phyloP scores from a whole-genome alignment of 306 rosid species.

The Lathyrus sativus region DNA sequence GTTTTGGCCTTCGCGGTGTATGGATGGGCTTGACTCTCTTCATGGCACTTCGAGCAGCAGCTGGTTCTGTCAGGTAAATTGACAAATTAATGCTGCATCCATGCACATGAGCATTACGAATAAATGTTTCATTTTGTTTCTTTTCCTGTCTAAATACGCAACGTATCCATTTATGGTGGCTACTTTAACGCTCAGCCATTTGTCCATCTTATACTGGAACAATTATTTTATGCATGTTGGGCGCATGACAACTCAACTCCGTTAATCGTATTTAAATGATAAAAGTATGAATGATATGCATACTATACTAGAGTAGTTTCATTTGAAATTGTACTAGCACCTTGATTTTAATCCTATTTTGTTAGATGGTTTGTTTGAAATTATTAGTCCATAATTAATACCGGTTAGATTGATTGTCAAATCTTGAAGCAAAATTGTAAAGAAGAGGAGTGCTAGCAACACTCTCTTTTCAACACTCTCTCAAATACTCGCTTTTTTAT shows the following conservation, averaged over 20 bases:
- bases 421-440: constrained; percentile 11
- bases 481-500: no score
- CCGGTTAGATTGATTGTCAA: constrained; percentile 9
- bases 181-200: background rate
- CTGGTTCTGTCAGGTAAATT: constrained; percentile 75
- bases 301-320: background rate
- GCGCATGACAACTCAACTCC: background rate
- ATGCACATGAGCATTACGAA: background rate
- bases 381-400: background rate
- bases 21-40: constrained; percentile 87
- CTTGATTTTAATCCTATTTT: constrained; percentile 23
- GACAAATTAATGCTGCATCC: constrained; percentile 16
- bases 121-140: constrained; percentile 23
- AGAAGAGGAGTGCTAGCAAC: no score
- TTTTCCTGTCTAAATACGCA: constrained; percentile 4
- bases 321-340: constrained; percentile 2
- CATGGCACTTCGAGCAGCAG: constrained; percentile 74
- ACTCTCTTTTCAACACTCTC: no score
- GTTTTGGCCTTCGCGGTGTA: constrained; percentile 75
- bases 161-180: constrained; percentile 17
- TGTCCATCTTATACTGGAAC: constrained; percentile 22
- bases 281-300: constrained; percentile 12
- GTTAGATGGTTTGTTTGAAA: constrained; percentile 15
- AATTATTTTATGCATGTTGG: constrained; percentile 15
- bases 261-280: constrained; percentile 14